Evolutionary conservation across 2,329 filamentous ascomycete genomes (phyloP).

Genomic region (Phialophora macrospora): DNA sequence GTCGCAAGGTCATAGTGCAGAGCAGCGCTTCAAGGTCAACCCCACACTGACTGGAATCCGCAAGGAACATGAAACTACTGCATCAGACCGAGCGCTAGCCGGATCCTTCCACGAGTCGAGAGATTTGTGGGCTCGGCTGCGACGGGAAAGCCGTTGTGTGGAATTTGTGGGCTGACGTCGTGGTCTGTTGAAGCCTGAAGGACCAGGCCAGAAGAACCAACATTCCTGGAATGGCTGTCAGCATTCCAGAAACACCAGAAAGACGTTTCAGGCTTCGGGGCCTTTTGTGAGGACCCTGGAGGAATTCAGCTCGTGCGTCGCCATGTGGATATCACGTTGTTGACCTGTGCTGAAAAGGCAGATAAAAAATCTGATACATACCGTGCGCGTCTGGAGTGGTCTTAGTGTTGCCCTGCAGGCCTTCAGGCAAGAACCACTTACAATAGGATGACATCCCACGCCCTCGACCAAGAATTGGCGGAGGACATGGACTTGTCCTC

Average conservation of each 20-base stretch:
- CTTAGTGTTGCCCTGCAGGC: slow-evolving; percentile 1
- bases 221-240: slow-evolving; percentile 5
- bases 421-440: slow-evolving; percentile 23
- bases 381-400: neutral
- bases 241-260: slow-evolving; percentile 18
- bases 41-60: slow-evolving; percentile 27
- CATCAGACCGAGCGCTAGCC: slow-evolving; percentile 25
- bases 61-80: slow-evolving; percentile 28
- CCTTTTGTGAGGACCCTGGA: slow-evolving; percentile 1
- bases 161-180: slow-evolving; percentile 30
- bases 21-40: slow-evolving; percentile 9
- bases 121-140: slow-evolving; percentile 20
- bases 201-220: neutral
- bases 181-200: slow-evolving; percentile 2
- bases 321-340: neutral
- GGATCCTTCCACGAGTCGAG: slow-evolving; percentile 21
- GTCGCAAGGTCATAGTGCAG: slow-evolving; percentile 16
- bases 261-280: neutral
- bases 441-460: slow-evolving; percentile 29
- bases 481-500: slow-evolving; percentile 17
- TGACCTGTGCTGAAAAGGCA: slow-evolving; percentile 2
- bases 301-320: slow-evolving; percentile 7
- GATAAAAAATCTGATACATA: slow-evolving; percentile 1
- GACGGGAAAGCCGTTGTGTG: slow-evolving; percentile 8
- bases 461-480: slow-evolving; percentile 15